phyloP scores from a whole-genome alignment of 805 yeast species.

The Spencermartinsiella europaea region DNA sequence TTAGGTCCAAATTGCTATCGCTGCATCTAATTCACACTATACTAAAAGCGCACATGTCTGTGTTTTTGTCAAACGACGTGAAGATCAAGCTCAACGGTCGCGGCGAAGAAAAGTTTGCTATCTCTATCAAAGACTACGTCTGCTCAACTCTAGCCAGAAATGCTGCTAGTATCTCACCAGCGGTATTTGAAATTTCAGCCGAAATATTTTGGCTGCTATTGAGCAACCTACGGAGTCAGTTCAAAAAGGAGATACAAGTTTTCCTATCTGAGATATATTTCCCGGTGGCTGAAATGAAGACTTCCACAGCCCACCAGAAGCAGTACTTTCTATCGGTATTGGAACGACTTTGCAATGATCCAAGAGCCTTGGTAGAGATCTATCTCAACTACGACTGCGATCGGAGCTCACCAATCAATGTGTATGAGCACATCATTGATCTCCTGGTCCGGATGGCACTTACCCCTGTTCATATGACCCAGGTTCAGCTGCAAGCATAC shows the following conservation, averaged over 20 bases:
- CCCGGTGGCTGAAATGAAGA: constrained; percentile 87
- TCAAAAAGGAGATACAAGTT: constrained; percentile 90
- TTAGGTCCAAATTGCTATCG: constrained; percentile 85
- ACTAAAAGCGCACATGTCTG: constrained; percentile 75
- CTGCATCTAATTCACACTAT: constrained; percentile 84
- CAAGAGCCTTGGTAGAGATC: constrained; percentile 84
- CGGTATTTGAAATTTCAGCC: constrained; percentile 84
- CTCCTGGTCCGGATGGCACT: constrained; percentile 69
- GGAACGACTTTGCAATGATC: constrained; percentile 78
- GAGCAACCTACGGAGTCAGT: constrained; percentile 76
- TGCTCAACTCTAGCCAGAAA: constrained; percentile 81
- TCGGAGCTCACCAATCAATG: constrained; percentile 62
- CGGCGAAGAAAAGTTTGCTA: constrained; percentile 52
- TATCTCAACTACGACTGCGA: constrained; percentile 96
- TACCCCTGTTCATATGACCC: constrained; percentile 65
- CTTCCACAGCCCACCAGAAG: constrained; percentile 90
- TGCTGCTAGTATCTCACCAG: constrained; percentile 86
- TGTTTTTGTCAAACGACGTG: constrained; percentile 50
- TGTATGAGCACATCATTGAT: constrained; percentile 78
- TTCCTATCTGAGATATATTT: constrained; percentile 89
- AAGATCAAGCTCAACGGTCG: constrained; percentile 26
- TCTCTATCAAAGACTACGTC: constrained; percentile 77
- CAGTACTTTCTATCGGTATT: constrained; percentile 78
- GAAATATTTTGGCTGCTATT: constrained; percentile 92
- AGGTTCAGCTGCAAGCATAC: constrained; percentile 56